phyloP scores from a whole-genome alignment of 2,329 filamentous ascomycete genomes.

The Hortaea werneckii region DNA sequence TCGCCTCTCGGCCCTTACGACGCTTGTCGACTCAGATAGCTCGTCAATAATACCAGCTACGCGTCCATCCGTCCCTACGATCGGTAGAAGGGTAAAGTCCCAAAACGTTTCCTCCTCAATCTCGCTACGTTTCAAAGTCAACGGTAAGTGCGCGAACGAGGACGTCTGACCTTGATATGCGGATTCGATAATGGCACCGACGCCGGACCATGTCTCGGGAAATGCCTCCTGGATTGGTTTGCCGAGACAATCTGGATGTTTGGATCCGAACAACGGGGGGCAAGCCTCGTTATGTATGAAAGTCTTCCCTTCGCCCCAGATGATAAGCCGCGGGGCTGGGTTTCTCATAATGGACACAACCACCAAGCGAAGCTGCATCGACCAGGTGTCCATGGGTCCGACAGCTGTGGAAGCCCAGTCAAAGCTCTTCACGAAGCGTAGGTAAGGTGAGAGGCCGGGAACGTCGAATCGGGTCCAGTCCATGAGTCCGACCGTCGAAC shows the following conservation, averaged over 20 bases:
- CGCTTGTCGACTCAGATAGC: conserved; percentile 16
- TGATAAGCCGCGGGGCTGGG: conserved; percentile 19
- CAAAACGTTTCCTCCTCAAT: conserved; percentile 23
- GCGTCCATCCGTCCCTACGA: conserved; percentile 14
- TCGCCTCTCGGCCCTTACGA: conserved; percentile 14
- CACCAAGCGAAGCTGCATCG: conserved; percentile 12
- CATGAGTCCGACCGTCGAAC: neutral
- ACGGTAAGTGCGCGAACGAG: conserved; percentile 10
- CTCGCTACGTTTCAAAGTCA: conserved; percentile 17
- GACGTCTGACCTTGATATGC: conserved; percentile 14
- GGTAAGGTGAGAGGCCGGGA: conserved; percentile 14
- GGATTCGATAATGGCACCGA: conserved; percentile 12
- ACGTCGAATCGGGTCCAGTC: conserved; percentile 21
- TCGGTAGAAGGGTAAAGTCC: conserved; percentile 18
- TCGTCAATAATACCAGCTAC: conserved; percentile 15
- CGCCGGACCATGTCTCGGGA: conserved; percentile 13
- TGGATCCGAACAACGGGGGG: conserved; percentile 14
- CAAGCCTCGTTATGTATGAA: conserved; percentile 23
- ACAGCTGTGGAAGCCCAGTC: conserved; percentile 21
- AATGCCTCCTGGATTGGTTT: conserved; percentile 9
- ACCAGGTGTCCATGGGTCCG: conserved; percentile 21
- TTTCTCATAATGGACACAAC: conserved; percentile 21
- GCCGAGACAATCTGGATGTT: conserved; percentile 17
- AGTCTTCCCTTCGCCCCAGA: conserved; percentile 25
- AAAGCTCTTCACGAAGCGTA: conserved; percentile 16